Percentiles rank a stretch among this genome's conserved stretches.
Conservation (phyloP, 768 basidiomycete genomes). For the Rhodosporidiobolus odoratus region DNA sequence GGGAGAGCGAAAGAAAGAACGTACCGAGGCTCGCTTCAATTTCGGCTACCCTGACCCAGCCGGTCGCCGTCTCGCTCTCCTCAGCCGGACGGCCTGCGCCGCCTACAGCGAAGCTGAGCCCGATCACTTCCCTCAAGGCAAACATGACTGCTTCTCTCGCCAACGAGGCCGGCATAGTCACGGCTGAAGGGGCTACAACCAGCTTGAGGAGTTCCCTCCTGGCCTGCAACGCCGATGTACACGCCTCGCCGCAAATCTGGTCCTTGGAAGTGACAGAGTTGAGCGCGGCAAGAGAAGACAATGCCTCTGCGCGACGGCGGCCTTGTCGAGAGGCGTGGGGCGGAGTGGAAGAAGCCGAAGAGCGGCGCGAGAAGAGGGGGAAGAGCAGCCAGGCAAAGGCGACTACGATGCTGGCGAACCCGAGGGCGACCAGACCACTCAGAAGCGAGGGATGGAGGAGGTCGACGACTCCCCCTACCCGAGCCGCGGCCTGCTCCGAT, state of each 20-base stretch:
- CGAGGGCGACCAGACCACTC: constrained; percentile 37
- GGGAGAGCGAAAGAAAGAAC: neutral
- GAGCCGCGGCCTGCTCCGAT: neutral
- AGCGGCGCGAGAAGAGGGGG: constrained; percentile 19
- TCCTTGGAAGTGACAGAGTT: neutral
- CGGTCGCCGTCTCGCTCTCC: constrained; percentile 20
- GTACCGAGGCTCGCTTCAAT: constrained; percentile 33
- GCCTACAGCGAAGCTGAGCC: neutral
- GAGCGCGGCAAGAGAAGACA: constrained; percentile 17
- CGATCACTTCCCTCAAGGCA: neutral
- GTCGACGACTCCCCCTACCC: constrained; percentile 2
- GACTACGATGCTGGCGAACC: constrained; percentile 18
- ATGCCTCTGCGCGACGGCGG: constrained; percentile 7
- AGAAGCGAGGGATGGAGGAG: constrained; percentile 32
- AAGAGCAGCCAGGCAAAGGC: constrained; percentile 17
- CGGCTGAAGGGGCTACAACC: constrained; percentile 11
- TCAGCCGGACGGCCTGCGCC: neutral
- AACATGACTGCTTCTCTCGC: constrained; percentile 16
- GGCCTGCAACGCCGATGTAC: constrained; percentile 8
- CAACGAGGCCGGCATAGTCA: neutral
- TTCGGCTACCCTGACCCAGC: constrained; percentile 31
- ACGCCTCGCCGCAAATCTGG: neutral
- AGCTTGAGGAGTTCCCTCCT: constrained; percentile 19
- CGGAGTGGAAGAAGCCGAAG: neutral
- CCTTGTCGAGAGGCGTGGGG: neutral